A percentile compares a stretch with the other conserved stretches of the same genome.
Evolutionary conservation across 768 basidiomycete species (phyloP).

Genomic region (Imleria badia): DNA sequence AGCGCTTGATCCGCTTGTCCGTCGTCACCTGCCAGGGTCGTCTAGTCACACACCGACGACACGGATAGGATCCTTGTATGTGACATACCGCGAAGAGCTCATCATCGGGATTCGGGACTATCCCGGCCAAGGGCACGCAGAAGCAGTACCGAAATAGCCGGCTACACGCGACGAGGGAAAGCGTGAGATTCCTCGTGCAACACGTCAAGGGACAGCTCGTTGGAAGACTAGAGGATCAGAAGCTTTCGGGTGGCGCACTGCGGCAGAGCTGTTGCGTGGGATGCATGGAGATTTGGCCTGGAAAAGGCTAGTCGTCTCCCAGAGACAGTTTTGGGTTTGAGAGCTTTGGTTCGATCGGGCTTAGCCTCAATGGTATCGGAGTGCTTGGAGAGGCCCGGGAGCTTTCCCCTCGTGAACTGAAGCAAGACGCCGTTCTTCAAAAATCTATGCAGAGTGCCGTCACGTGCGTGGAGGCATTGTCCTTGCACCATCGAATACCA

Average conservation of each 20-base stretch:
- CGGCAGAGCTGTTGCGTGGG: constrained; percentile 28
- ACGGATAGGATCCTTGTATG: not conserved
- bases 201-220: not conserved
- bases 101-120: not conserved
- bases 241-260: constrained; percentile 26
- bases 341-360: constrained; percentile 66
- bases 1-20: not conserved
- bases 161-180: not conserved
- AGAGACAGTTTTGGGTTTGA: constrained; percentile 44
- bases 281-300: not conserved
- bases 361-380: constrained; percentile 61
- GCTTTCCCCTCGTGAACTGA: constrained; percentile 14
- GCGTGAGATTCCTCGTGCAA: not conserved
- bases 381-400: constrained; percentile 44
- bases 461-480: too few species aligned
- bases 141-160: not conserved
- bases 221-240: constrained; percentile 14
- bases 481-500: too few species aligned
- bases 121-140: not conserved
- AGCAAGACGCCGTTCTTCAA: too few species aligned
- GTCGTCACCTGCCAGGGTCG: not conserved
- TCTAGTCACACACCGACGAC: not conserved
- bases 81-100: constrained; percentile 3
- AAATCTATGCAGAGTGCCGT: too few species aligned
- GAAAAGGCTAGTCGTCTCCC: constrained; percentile 27